Evolutionary conservation across 108 stramenopile genomes (phyloP).

Genomic region (Aurantiochytrium sp.): DNA sequence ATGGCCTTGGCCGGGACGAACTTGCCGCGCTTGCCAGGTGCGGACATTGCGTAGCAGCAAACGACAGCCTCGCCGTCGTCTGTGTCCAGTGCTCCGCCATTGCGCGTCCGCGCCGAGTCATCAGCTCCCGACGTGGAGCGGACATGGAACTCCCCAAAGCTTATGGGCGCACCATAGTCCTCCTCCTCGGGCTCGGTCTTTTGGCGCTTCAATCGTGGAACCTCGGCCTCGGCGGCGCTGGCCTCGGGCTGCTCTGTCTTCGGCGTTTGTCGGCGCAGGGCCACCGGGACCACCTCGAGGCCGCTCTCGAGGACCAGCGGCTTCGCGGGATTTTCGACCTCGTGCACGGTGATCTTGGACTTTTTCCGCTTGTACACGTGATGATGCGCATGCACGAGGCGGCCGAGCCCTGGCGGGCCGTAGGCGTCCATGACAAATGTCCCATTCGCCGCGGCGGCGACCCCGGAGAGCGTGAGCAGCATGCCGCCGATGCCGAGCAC

Average conservation of each 20-base stretch:
- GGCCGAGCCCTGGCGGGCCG: background rate
- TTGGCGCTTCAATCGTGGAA: background rate
- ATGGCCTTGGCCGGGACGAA: slow-evolving; percentile 68
- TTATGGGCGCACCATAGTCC: background rate
- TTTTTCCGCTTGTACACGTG: slow-evolving; percentile 9
- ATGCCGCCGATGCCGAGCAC: background rate
- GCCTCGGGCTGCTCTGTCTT: background rate
- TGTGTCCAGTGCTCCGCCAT: too few relatives aligned
- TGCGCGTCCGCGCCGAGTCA: too few relatives aligned
- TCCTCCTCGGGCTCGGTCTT: background rate
- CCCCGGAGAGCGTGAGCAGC: slow-evolving; percentile 14
- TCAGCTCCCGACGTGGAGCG: too few relatives aligned
- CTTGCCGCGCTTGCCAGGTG: slow-evolving; percentile 52
- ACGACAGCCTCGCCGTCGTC: background rate
- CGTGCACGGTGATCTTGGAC: background rate
- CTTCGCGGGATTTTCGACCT: background rate
- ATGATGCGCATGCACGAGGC: background rate
- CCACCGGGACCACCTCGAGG: background rate
- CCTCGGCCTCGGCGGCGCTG: background rate
- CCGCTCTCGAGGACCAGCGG: background rate
- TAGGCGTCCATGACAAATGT: background rate
- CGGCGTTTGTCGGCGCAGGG: background rate
- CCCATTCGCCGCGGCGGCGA: background rate
- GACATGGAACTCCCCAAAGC: background rate
- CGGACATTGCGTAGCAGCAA: background rate